Conservation (phyloP, 208 protist species). For the Angomonas deanei region DNA sequence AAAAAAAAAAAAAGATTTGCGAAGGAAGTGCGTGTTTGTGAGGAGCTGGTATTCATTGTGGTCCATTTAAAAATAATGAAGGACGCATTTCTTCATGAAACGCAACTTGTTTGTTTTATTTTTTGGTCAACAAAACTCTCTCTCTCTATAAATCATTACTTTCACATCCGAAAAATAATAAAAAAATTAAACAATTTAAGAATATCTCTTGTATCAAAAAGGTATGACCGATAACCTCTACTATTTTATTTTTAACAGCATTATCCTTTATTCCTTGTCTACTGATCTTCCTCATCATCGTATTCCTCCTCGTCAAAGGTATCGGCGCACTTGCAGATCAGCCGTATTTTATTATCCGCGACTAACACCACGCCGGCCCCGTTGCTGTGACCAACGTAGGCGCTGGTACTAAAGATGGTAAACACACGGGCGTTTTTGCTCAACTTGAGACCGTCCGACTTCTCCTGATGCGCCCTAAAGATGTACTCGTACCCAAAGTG, state of each 20-base stretch:
- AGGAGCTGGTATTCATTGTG: no score
- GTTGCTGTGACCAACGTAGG: conserved; percentile 91
- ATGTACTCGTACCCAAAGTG: conserved; percentile 88
- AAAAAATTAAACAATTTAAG: neutral
- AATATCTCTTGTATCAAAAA: conserved; percentile 13
- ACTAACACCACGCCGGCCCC: conserved; percentile 89
- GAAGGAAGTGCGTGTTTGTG: no score
- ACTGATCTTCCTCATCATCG: conserved; percentile 12
- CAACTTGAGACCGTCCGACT: conserved; percentile 88
- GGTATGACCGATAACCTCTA: no score
- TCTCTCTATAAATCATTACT: no score
- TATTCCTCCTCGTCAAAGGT: conserved; percentile 50
- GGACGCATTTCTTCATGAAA: no score
- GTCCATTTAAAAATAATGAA: no score
- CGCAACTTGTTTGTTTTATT: no score
- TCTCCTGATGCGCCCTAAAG: conserved; percentile 91
- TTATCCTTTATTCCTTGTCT: conserved; percentile 5
- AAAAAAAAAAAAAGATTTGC: no score
- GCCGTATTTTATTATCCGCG: conserved; percentile 79
- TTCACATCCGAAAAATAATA: no score
- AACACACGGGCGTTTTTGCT: conserved; percentile 88
- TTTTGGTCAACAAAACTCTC: no score
- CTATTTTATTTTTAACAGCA: no score
- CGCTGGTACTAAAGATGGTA: conserved; percentile 92
- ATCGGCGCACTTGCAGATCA: conserved; percentile 89